Percentiles rank a stretch among this genome's conserved stretches.
Evolutionary conservation across 2,329 filamentous ascomycete genomes (phyloP).

Genomic region (Lecanoromycetidae sp.): DNA sequence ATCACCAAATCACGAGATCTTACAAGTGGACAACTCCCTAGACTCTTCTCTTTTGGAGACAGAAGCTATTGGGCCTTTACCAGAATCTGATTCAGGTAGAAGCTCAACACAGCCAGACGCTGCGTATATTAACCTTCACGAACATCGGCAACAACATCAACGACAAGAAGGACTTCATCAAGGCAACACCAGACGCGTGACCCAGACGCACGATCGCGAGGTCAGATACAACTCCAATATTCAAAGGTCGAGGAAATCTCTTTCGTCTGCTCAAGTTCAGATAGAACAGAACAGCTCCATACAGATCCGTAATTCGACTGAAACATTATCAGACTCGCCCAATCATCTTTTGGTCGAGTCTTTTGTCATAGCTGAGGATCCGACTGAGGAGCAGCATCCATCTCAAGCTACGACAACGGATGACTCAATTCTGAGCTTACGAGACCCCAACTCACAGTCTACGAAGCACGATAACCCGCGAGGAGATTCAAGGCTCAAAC

Average conservation of each 20-base stretch:
- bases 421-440: constrained; percentile 8
- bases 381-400: background rate
- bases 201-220: too few relatives aligned
- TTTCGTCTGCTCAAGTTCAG: background rate
- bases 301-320: background rate
- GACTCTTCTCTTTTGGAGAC: too few relatives aligned
- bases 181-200: too few relatives aligned
- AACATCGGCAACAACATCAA: background rate
- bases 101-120: background rate
- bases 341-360: too few relatives aligned
- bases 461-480: background rate
- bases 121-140: background rate
- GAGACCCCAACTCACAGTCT: constrained; percentile 6
- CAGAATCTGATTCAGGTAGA: too few relatives aligned
- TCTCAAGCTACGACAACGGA: constrained; percentile 14
- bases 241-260: background rate
- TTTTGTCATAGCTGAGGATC: constrained; percentile 1
- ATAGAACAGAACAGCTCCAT: background rate
- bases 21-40: too few relatives aligned
- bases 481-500: too few relatives aligned
- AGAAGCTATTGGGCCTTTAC: too few relatives aligned
- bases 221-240: too few relatives aligned
- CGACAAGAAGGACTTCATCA: background rate
- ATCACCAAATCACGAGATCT: too few relatives aligned
- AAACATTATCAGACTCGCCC: too few relatives aligned